Evolutionary conservation across 2,329 filamentous ascomycete genomes (phyloP), one percentile per base, ranked within the genome.

Genomic region (Ploettnerulaceae sp.): DNA sequence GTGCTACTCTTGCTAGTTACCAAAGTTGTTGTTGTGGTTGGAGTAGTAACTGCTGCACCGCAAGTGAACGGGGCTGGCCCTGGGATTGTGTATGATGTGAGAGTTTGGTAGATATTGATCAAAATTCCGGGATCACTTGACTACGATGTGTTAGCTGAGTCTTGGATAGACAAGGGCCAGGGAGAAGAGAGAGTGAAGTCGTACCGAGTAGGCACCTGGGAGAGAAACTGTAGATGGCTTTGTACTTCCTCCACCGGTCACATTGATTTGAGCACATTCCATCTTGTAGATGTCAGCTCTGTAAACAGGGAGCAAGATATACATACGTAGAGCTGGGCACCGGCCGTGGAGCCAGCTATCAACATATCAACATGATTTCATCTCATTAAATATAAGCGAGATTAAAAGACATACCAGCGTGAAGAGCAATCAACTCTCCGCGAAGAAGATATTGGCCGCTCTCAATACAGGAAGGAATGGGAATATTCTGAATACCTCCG

Each of bases 361-460:
- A 7, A n/a, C 4, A n/a, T 20, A 5, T 22, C 9, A 35, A 35
- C 4, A 29, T n/a, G n/a, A n/a, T n/a, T n/a, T n/a, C n/a, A n/a
- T n/a, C n/a, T n/a, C n/a, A n/a, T n/a, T n/a, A n/a, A n/a, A n/a
- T n/a, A n/a, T n/a, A n/a, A n/a, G n/a, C n/a, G n/a, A n/a, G n/a
- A n/a, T n/a, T n/a, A 20, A 18, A 6, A 21, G 2, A 22, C 34
- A 15, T 45, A 7, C 70, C 71, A 12, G 61, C 65, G 68, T 84
- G 80, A 41, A 84, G 76, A 18, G 75, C 80, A 41, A 84, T 72
- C 43, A 76, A 70, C 67, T 81, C 78, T 44, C 77, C 74, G 14
- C 78, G 72, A 8, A 80, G 69, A 47, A 82, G 72, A 59, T 81
- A 81, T 57, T 79, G 71, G 15, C 79, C 79, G 5, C 74, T 62